Base-by-base conservation (phyloP, 768 basidiomycete species). In the Rhizopogon roseolus region DNA sequence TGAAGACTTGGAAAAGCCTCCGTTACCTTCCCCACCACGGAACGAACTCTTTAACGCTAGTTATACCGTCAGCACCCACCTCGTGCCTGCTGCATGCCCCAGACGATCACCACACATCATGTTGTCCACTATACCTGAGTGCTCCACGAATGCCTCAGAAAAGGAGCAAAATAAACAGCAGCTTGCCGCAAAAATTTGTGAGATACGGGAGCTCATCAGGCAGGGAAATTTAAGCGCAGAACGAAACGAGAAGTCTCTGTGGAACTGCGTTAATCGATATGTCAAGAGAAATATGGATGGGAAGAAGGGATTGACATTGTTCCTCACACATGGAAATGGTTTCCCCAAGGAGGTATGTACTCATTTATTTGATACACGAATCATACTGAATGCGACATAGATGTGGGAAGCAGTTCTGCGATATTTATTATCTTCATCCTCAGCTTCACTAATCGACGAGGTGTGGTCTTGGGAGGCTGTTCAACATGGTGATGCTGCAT, bases 281-380 rank as follows among this genome's bases (percentile, higher is more conserved):
- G 78, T 79, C 28, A 74, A 74, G 60, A 38, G 22, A 50, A 49
- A 53, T 54, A 64, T 62, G 22, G 32, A 45, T 13, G 39, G 32
- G 29, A 40, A 17, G 1, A 11, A 13, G 19, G 81, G 86, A 0
- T 49, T 89, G 9, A 95, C 91, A 0, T 67, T 95, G 49, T 79
- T 94, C 57, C 73, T 90, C 44, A 81, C 82, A 4, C 93, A 95
- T 65, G 91, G 90, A 2, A 95, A 91, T 67, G 93, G 94, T 1
- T 87, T 95, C 60, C 82, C 81, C 44, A 95, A 94, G 66, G 92
- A 95, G 82, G 90, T 84, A 22, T 22, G 22, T 22, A 19, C 29
- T 42, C 29, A 27, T 36, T 11, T 25, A 5, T 27, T 55, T 38
- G 14, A 27, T 32, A 10, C 13, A 25, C 6, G 13, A 34, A 51